phyloP scores from a whole-genome alignment of 139 green algal species.

The Picochlorum sp. region DNA sequence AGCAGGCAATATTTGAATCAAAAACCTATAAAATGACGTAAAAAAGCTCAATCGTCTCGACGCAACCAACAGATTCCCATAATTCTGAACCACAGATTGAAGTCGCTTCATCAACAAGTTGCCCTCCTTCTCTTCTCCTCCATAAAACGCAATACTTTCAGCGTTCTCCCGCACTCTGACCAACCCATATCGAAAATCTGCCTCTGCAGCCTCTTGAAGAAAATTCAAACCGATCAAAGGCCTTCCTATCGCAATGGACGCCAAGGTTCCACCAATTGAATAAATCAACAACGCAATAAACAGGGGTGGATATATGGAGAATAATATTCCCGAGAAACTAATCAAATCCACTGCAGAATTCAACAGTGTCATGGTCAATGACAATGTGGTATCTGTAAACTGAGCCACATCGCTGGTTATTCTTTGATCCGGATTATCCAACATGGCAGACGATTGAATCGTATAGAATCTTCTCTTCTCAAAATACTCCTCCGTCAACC shows the following conservation, averaged over 20 bases:
- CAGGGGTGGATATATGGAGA: constrained; percentile 94
- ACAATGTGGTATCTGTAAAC: constrained; percentile 85
- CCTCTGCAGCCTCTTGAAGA: constrained; percentile 88
- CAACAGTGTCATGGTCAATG: constrained; percentile 74
- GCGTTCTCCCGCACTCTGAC: constrained; percentile 91
- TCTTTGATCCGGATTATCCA: constrained; percentile 91
- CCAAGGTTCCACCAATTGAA: constrained; percentile 78
- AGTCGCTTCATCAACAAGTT: constrained; percentile 50
- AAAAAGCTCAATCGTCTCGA: constrained; percentile 95
- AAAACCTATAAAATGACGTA: constrained; percentile 85
- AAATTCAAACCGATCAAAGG: constrained; percentile 95
- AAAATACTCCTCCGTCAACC: constrained; percentile 80
- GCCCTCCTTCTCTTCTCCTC: constrained; percentile 54
- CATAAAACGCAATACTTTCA: constrained; percentile 92
- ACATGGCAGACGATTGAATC: constrained; percentile 51
- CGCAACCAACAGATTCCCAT: constrained; percentile 67
- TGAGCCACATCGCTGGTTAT: constrained; percentile 69
- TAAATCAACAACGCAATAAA: constrained; percentile 90
- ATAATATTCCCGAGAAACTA: constrained; percentile 94
- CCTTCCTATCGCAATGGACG: constrained; percentile 54
- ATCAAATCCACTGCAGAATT: constrained; percentile 85
- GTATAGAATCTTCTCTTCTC: constrained; percentile 80
- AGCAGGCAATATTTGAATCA: constrained; percentile 91
- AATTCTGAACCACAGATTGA: neutral
- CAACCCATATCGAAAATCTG: constrained; percentile 77